These are phyloP conservation scores for Withania somnifera DNA, from an alignment of 305 asterid genomes.

Conservation along the genomic window DNA sequence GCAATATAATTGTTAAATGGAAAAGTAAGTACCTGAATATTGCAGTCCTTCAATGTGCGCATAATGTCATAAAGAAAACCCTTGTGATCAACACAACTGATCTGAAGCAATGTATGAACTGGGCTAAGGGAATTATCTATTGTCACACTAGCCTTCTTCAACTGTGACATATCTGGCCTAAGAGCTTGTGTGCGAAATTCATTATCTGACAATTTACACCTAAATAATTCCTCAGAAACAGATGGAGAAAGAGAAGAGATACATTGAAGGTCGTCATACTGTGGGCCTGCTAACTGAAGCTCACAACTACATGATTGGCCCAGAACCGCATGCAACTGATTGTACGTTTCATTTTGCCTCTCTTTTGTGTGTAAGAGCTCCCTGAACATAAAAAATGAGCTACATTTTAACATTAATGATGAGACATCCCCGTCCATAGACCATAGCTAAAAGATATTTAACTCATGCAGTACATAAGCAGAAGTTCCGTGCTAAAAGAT, in stretches of 20 bases:
- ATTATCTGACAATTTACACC: conserved; percentile 42
- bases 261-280: conserved; percentile 30
- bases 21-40: conserved; percentile 38
- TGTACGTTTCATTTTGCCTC: conserved; percentile 37
- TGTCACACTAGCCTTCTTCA: conserved; percentile 48
- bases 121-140: conserved; percentile 72
- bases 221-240: conserved; percentile 54
- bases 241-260: conserved; percentile 45
- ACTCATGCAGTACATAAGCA: not conserved
- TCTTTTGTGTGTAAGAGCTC: conserved; percentile 39
- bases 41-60: conserved; percentile 65
- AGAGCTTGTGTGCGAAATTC: conserved; percentile 56
- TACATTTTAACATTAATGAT: not conserved
- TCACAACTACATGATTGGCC: conserved; percentile 78
- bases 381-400: conserved; percentile 25
- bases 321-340: conserved; percentile 34
- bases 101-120: conserved; percentile 79
- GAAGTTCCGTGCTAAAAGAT: not conserved
- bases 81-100: conserved; percentile 66
- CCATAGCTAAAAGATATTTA: conserved; percentile 7
- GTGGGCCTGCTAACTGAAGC: conserved; percentile 56
- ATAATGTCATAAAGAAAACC: conserved; percentile 76
- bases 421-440: not conserved
- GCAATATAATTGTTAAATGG: not conserved
- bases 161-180: conserved; percentile 48